Percentiles rank a stretch among this genome's conserved stretches.
Evolutionary conservation across 2,329 filamentous ascomycete species (phyloP).

Genomic region (Fusarium fujikuroi): DNA sequence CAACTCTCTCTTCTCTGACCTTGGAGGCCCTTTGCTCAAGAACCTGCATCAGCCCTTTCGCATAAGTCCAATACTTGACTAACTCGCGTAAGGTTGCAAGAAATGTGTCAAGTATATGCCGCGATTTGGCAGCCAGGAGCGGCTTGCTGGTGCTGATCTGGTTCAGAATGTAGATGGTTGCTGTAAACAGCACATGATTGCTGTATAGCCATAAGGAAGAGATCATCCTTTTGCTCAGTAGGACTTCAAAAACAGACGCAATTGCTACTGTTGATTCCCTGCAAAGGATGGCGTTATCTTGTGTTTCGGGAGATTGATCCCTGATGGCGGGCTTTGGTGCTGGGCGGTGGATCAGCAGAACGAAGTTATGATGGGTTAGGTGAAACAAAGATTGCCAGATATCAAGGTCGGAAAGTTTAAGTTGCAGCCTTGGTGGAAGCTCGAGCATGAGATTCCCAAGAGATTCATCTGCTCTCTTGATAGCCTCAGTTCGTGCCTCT

Average conservation of each 20-base stretch:
- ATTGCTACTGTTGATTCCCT: constrained; percentile 9
- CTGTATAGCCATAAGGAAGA: constrained; percentile 15
- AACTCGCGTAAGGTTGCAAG: not conserved
- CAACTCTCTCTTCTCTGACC: not conserved
- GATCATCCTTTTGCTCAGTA: not conserved
- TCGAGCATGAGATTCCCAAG: not conserved
- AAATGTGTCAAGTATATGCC: not conserved
- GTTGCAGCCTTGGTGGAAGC: not conserved
- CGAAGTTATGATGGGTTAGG: not conserved
- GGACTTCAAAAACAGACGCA: constrained; percentile 2
- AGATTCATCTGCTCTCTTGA: not conserved
- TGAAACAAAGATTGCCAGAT: constrained; percentile 5
- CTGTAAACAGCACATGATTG: constrained; percentile 11
- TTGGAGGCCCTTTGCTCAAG: constrained; percentile 7
- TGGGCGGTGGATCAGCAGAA: constrained; percentile 3
- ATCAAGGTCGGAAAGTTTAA: not conserved
- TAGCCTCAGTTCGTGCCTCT: not conserved
- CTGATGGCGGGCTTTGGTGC: not conserved
- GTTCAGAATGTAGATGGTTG: constrained; percentile 12
- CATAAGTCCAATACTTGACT: constrained; percentile 12
- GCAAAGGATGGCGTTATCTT: not conserved
- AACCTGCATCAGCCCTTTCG: not conserved
- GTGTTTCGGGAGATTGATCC: rapidly evolving
- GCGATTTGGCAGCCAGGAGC: not conserved
- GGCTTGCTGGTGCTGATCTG: not conserved